Evolutionary conservation across 2,329 filamentous ascomycete genomes (phyloP).

Genomic region (Colletotrichum viniferum): DNA sequence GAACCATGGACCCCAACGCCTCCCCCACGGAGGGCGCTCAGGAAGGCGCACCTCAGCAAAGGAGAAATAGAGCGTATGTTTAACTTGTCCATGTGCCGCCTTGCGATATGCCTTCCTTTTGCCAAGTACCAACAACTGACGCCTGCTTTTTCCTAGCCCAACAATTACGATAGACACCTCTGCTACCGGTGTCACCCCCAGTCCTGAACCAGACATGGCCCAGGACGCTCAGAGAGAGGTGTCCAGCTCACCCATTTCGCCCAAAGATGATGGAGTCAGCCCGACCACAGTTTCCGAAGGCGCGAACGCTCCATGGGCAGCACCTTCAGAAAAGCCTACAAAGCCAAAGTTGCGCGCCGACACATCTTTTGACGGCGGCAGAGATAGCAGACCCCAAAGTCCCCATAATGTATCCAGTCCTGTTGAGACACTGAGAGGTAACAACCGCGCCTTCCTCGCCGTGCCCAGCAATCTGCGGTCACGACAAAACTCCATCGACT

Average conservation of each 20-base stretch:
- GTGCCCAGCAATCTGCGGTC: constrained; percentile 68
- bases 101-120: not conserved
- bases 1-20: constrained; percentile 12
- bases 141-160: constrained; percentile 38
- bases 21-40: not conserved
- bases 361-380: constrained; percentile 66
- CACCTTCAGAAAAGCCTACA: constrained; percentile 25
- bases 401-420: constrained; percentile 74
- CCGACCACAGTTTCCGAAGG: constrained; percentile 42
- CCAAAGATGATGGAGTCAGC: constrained; percentile 44
- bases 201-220: constrained; percentile 31
- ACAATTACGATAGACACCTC: constrained; percentile 62
- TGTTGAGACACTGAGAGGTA: constrained; percentile 45
- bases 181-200: constrained; percentile 34
- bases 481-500: constrained; percentile 73
- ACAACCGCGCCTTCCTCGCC: constrained; percentile 62
- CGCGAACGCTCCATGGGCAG: constrained; percentile 27
- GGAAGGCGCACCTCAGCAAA: constrained; percentile 17
- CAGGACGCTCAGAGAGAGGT: constrained; percentile 26
- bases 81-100: not conserved
- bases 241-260: constrained; percentile 37
- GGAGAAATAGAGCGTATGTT: constrained; percentile 44
- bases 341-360: constrained; percentile 54
- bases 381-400: constrained; percentile 67
- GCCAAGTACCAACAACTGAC: constrained; percentile 14